A percentile compares a stretch with the other conserved stretches of the same genome.
These are phyloP conservation scores for Stygiomarasmius scandens DNA, from an alignment of 1,284 basidiomycete genomes.

Conservation along the genomic window DNA sequence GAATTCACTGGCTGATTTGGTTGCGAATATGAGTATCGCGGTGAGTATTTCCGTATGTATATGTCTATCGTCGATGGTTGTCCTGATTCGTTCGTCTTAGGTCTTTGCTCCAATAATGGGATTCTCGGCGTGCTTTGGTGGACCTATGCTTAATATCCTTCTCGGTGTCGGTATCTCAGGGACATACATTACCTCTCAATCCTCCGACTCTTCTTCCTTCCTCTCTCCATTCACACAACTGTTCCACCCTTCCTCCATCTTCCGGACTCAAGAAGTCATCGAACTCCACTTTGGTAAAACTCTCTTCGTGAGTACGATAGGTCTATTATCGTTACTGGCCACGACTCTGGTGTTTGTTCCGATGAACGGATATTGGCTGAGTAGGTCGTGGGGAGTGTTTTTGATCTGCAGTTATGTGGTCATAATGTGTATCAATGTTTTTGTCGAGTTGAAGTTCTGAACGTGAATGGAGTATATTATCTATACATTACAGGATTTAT, in stretches of 20 bases:
- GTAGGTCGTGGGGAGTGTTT: conserved; percentile 77
- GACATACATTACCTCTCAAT: conserved; percentile 68
- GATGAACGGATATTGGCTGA: conserved; percentile 80
- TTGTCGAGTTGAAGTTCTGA: conserved; percentile 59
- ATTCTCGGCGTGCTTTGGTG: conserved; percentile 92
- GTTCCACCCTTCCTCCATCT: background rate
- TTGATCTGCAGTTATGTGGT: conserved; percentile 76
- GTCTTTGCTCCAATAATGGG: conserved; percentile 88
- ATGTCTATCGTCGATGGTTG: background rate
- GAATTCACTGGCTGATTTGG: conserved; percentile 94
- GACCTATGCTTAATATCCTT: conserved; percentile 96
- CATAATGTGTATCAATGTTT: conserved; percentile 75
- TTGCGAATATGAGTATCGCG: conserved; percentile 94
- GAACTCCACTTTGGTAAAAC: conserved; percentile 80
- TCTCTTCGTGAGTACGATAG: conserved; percentile 80
- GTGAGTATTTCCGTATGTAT: conserved; percentile 40
- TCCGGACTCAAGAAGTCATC: conserved; percentile 28
- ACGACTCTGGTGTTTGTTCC: conserved; percentile 87
- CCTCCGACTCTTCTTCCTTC: conserved; percentile 48
- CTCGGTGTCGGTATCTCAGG: conserved; percentile 86
- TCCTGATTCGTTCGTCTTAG: conserved; percentile 31
- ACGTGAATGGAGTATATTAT: background rate
- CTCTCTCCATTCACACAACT: background rate
- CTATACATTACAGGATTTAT: too few species aligned
- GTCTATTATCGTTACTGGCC: conserved; percentile 74